phyloP scores from a whole-genome alignment of 2,329 filamentous ascomycete species.

The Fusarium sp. region DNA sequence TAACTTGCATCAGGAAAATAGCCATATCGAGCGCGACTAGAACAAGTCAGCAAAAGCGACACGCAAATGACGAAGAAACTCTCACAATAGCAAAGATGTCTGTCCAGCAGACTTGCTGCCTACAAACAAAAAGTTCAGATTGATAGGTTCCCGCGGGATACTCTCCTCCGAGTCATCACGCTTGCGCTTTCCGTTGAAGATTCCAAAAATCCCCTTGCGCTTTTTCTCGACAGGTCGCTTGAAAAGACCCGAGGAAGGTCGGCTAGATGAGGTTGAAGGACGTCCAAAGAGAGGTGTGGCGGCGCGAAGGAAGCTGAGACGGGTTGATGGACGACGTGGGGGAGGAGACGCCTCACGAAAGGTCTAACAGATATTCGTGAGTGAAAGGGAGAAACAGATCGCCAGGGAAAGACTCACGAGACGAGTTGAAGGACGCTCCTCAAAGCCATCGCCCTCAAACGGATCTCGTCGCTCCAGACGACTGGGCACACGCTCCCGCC shows the following conservation, averaged over 20 bases:
- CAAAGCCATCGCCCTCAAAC: constrained; percentile 49
- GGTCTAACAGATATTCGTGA: constrained; percentile 28
- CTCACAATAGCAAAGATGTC: constrained; percentile 52
- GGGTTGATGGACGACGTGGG: constrained; percentile 35
- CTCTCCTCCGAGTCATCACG: constrained; percentile 23
- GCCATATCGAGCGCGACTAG: constrained; percentile 52
- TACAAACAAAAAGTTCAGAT: constrained; percentile 51
- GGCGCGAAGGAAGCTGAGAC: constrained; percentile 43
- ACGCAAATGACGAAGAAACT: fast-evolving
- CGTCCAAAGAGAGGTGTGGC: constrained; percentile 41
- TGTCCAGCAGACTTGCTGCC: constrained; percentile 47
- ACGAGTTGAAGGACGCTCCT: constrained; percentile 44
- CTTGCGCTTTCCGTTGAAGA: constrained; percentile 45
- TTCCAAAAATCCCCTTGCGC: constrained; percentile 31
- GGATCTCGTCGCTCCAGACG: constrained; percentile 50
- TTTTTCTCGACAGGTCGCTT: constrained; percentile 10
- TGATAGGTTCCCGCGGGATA: constrained; percentile 33
- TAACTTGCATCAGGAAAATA: constrained; percentile 51
- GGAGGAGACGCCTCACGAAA: constrained; percentile 35
- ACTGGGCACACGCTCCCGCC: constrained; percentile 50
- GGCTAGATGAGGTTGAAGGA: constrained; percentile 17
- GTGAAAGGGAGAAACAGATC: fast-evolving
- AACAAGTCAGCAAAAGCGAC: neutral
- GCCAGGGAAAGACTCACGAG: constrained; percentile 32
- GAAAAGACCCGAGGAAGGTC: constrained; percentile 19